Evolutionary conservation across 2,329 filamentous ascomycete genomes (phyloP).

Genomic region (Ophiocordyceps camponoti-saundersi): DNA sequence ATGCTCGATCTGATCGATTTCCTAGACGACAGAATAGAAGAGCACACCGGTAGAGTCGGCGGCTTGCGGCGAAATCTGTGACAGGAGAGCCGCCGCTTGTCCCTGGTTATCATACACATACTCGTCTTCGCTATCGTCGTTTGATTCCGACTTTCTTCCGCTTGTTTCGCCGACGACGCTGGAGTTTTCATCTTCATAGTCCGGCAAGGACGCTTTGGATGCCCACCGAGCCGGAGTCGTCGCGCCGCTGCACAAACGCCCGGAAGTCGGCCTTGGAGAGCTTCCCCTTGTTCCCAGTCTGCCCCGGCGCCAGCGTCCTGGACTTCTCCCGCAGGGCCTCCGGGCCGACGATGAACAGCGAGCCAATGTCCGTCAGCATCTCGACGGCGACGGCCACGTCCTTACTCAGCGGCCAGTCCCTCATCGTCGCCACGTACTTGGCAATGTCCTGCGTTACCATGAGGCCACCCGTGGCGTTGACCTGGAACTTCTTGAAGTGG

Average conservation of each 20-base stretch:
- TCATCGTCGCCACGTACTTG: constrained; percentile 74
- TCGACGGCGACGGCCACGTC: constrained; percentile 58
- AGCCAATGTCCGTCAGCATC: constrained; percentile 81
- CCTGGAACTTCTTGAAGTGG: constrained; percentile 86
- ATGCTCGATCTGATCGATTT: constrained; percentile 45
- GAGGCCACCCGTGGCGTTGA: constrained; percentile 82
- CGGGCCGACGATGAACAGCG: constrained; percentile 82
- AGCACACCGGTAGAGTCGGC: constrained; percentile 13
- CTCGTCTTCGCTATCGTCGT: neutral
- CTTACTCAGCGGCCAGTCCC: constrained; percentile 61
- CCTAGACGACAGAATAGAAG: constrained; percentile 31
- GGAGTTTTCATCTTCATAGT: constrained; percentile 18
- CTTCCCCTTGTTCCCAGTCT: constrained; percentile 29
- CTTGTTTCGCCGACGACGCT: neutral
- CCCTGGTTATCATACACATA: neutral
- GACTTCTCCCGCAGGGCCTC: constrained; percentile 60
- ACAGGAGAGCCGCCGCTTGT: constrained; percentile 1
- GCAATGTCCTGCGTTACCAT: constrained; percentile 95
- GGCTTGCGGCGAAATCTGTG: constrained; percentile 17
- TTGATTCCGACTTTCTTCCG: neutral
- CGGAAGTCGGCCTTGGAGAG: constrained; percentile 55
- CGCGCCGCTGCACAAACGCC: constrained; percentile 68
- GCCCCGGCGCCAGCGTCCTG: constrained; percentile 33
- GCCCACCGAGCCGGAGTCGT: constrained; percentile 65
- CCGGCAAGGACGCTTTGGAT: constrained; percentile 69